Base-by-base conservation (phyloP, 176 grass and related monocot species). In the Cenchrus fungigraminus region DNA sequence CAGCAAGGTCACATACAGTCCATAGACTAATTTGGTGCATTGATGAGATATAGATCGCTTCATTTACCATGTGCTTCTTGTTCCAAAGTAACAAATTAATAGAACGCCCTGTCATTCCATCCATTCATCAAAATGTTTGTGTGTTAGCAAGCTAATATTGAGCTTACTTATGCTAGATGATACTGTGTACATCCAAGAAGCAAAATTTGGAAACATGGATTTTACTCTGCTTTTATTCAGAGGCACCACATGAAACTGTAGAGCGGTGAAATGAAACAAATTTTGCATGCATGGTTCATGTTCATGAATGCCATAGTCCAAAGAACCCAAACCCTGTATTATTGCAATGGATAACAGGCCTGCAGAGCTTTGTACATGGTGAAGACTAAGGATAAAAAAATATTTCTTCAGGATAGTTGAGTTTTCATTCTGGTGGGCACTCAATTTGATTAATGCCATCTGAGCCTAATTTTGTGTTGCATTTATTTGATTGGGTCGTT, bases 211-310 rank as follows among this genome's bases (percentile, higher is more conserved):
- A 65, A 32, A 32, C 5, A 20, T 20, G 7, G 55, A 57, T 57
- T 20, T 2, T 55, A 55, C 15, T 57, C 55, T 57, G 53, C 6
- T 19, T 61, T 65, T 64, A 64, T 64, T 29, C 17, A 59, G n/a
- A 22, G n/a, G 7, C 28, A 61, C 19, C 57, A n/a, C 57, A 64
- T 64, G n/a, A 64, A 65, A 65, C 34, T 29, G 12, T 2, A 10
- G 12, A 32, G 31, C 40, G 64, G 32, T 66, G 64, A 79, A 79
- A 50, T 29, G 16, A 79, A 79, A 79, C 5, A 31, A 65, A 66
- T 0, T 20, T 20, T 20, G 5, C 5, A 32, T 6, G 5, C 60
- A 51, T 79, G 46, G 52, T 79, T 79, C 44, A 79, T 66, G 46
- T 55, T 20, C 31, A 75, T 56, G 14, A 74, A 34, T 19, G n/a